These are phyloP conservation scores for Guyanaporus albipodus DNA, from an alignment of 768 basidiomycete genomes.

Conservation along the genomic window DNA sequence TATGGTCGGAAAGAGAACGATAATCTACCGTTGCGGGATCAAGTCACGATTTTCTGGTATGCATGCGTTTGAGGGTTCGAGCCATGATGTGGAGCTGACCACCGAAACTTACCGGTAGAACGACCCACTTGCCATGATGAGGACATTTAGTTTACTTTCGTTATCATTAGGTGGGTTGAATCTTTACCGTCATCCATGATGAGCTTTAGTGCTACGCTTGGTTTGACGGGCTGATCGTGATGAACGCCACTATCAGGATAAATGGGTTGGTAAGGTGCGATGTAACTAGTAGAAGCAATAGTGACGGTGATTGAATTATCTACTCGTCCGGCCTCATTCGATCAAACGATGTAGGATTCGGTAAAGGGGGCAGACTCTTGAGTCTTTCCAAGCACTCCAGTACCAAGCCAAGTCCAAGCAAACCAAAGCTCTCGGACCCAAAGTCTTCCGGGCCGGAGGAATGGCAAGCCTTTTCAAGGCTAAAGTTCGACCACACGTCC, in stretches of 20 bases:
- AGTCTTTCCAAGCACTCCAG: constrained; percentile 54
- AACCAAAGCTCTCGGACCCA: constrained; percentile 62
- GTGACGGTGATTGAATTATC: no score
- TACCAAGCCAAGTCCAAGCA: constrained; percentile 57
- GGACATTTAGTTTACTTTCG: constrained; percentile 3
- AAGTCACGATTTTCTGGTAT: constrained; percentile 9
- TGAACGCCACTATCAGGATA: no score
- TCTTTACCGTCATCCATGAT: constrained; percentile 20
- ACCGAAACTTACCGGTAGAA: constrained; percentile 10
- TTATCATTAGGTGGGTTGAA: neutral
- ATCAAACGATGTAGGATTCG: constrained; percentile 1
- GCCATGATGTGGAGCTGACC: neutral
- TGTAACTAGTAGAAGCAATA: no score
- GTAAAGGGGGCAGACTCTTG: constrained; percentile 26
- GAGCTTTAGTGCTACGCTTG: neutral
- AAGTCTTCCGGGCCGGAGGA: constrained; percentile 33
- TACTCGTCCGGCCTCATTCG: no score
- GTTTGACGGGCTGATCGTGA: constrained; percentile 3
- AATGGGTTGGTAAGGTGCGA: no score
- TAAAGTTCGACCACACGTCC: constrained; percentile 62
- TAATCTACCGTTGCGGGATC: constrained; percentile 13
- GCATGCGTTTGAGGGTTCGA: neutral
- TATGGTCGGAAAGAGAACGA: neutral
- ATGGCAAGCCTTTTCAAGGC: constrained; percentile 35
- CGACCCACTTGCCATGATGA: constrained; percentile 7